Evolutionary conservation across 2,329 filamentous ascomycete genomes (phyloP), one percentile per base, ranked within the genome.

Genomic region (Diatrype stigma): DNA sequence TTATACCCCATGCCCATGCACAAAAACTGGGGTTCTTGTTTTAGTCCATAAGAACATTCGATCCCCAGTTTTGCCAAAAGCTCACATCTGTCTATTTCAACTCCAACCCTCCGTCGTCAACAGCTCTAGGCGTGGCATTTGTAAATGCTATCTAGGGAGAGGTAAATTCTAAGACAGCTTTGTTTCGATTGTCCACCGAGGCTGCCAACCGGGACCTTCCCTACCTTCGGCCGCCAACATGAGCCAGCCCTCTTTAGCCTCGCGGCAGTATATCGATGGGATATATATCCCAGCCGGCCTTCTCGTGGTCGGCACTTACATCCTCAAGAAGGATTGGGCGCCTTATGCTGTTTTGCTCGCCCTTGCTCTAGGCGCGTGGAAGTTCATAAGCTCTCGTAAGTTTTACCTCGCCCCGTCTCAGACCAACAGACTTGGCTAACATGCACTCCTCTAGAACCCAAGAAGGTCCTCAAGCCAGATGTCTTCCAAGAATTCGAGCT

Each of bases 401-500:
- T 80, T 21, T 49, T 44, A 28, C 26, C 51, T 35, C 30, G 46
- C 46, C 32, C 14, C 46, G 42, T 40, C 42, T 23, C 28, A 42
- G 47, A n/a, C 45, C 21, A n/a, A 10, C 14, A 47, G 14, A 42
- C 28, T 47, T 8, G 46, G 49, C 62, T 66, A 50, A 63, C 47
- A 19, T 46, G 48, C 40, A n/a, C 7, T 40, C 40, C 21, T 51
- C 26, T 69, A 91, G 90, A 85, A 68, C 79, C 85, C 56, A 84
- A 86, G 70, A 91, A 89, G 73, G 86, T 94, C 58, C 82, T 99
- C 62, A 93, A 93, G 75, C 90, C 92, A 30, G 84, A 86, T 61
- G 79, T 80, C 47, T 96, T 96, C 81, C 91, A 96, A 70, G 83
- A 96, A 52, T 96, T 96, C 68, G 86, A 90, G 69, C 86, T 99